These are phyloP conservation scores for Lipomyces oligophaga DNA, from an alignment of 805 yeast genomes.

Conservation along the genomic window DNA sequence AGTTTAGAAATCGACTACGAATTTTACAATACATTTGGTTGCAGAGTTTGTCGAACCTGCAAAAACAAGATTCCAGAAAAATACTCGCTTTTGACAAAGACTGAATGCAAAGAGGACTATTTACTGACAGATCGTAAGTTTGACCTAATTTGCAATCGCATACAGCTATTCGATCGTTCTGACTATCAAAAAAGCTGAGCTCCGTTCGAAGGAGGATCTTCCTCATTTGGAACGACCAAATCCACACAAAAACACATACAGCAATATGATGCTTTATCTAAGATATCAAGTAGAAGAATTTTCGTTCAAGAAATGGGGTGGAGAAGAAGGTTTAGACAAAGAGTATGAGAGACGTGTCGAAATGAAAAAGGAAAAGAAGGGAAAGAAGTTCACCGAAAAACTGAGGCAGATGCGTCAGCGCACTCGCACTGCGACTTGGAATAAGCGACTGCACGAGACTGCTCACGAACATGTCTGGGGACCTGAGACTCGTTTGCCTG, in stretches of 20 bases:
- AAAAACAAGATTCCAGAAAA: constrained; percentile 73
- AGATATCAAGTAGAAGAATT: constrained; percentile 90
- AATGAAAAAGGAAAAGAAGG: constrained; percentile 65
- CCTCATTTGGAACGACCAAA: constrained; percentile 84
- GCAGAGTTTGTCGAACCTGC: constrained; percentile 79
- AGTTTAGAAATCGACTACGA: constrained; percentile 71
- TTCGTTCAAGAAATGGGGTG: constrained; percentile 94
- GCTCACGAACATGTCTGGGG: constrained; percentile 77
- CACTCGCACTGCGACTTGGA: constrained; percentile 86
- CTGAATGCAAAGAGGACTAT: constrained; percentile 92
- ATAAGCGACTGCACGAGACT: constrained; percentile 56
- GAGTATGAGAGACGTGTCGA: constrained; percentile 87
- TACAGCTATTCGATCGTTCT: neutral
- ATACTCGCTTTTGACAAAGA: constrained; percentile 85
- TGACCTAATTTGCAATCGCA: neutral
- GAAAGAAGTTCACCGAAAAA: constrained; percentile 71
- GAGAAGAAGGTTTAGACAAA: constrained; percentile 79
- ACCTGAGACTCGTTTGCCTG: constrained; percentile 38
- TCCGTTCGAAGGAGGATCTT: constrained; percentile 63
- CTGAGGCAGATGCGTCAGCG: constrained; percentile 83
- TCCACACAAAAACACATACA: constrained; percentile 85
- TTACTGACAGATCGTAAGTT: constrained; percentile 68
- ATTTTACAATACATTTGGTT: constrained; percentile 60
- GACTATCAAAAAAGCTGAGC: constrained; percentile 48
- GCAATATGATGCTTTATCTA: constrained; percentile 87